These are phyloP conservation scores for Vicia sativa DNA, from an alignment of 306 rosid genomes.

Conservation along the genomic window DNA sequence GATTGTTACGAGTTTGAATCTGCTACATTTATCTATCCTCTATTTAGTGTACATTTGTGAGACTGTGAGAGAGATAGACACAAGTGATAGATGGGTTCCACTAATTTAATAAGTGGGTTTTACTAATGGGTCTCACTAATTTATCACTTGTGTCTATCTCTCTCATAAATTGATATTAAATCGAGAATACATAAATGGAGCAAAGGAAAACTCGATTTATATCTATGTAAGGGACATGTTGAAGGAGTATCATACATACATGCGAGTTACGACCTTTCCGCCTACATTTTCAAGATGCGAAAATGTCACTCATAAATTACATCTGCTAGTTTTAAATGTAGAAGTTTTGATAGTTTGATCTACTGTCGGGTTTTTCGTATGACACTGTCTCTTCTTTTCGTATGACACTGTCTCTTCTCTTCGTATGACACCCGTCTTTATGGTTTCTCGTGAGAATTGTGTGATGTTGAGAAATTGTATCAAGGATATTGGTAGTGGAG, in stretches of 20 bases:
- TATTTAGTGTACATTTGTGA: too few relatives aligned
- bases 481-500: constrained; percentile 4
- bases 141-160: too few relatives aligned
- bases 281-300: not conserved
- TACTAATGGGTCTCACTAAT: too few relatives aligned
- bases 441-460: not conserved
- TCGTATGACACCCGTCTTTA: not conserved
- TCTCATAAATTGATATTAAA: too few relatives aligned
- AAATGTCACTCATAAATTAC: constrained; percentile 1
- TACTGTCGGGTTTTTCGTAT: not conserved
- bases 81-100: too few relatives aligned
- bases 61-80: too few relatives aligned
- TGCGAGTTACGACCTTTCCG: not conserved
- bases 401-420: not conserved
- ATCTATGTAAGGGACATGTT: constrained; percentile 6
- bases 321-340: not conserved
- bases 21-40: too few relatives aligned
- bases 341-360: not conserved
- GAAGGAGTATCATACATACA: constrained; percentile 18
- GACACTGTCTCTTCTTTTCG: not conserved
- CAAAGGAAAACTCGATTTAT: not conserved
- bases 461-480: constrained; percentile 12
- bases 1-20: not conserved
- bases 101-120: too few relatives aligned
- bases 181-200: too few relatives aligned